A percentile compares a stretch with the other conserved stretches of the same genome.
Conservation (phyloP, 2,329 filamentous ascomycete genomes). For the Teratosphaeria destructans region DNA sequence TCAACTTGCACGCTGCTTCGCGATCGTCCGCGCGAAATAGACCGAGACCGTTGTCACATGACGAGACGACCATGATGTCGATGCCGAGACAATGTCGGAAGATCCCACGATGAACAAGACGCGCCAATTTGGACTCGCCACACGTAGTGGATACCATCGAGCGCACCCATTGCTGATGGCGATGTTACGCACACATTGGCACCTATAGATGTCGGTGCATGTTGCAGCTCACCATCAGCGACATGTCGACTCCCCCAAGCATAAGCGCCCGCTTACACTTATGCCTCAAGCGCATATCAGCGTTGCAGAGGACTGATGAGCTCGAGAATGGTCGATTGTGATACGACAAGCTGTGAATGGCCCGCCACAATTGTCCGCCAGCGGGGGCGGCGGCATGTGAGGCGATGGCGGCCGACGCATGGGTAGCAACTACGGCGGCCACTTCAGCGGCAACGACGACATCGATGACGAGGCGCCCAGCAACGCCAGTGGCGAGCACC, state of each 20-base stretch:
- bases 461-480: no score
- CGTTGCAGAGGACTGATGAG: not conserved
- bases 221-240: not conserved
- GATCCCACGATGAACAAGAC: not conserved
- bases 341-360: not conserved
- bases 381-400: no score
- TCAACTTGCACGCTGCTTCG: no score
- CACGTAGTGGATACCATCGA: not conserved
- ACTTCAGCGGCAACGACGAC: no score
- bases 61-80: not conserved
- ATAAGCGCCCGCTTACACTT: no score
- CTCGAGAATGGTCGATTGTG: not conserved
- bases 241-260: no score
- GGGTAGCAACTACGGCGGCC: no score
- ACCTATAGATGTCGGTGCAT: not conserved
- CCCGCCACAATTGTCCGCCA: not conserved
- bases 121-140: not conserved
- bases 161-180: not conserved
- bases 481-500: no score
- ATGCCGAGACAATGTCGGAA: not conserved
- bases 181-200: not conserved
- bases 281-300: not conserved
- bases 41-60: not conserved
- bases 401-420: no score
- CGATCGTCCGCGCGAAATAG: not conserved